A percentile compares a stretch with the other conserved stretches of the same genome.
These are phyloP conservation scores for Talinum fruticosum DNA, from an alignment of 148 eudicot species.

Conservation along the genomic window DNA sequence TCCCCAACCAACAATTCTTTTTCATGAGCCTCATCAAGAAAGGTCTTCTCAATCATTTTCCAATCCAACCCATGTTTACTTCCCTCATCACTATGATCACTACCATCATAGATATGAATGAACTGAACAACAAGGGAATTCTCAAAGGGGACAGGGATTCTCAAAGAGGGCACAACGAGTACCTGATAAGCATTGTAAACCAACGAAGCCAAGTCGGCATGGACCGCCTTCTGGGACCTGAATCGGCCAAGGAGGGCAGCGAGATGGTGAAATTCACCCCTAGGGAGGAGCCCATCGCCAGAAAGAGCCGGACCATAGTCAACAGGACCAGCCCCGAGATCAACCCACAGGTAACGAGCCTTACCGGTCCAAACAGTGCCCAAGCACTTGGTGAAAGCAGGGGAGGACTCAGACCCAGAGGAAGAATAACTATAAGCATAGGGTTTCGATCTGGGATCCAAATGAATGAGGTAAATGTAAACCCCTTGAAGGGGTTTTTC, in stretches of 20 bases:
- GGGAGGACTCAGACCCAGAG: conserved; percentile 48
- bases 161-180: conserved; percentile 74
- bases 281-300: conserved; percentile 81
- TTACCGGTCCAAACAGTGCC: conserved; percentile 67
- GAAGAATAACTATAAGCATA: conserved; percentile 56
- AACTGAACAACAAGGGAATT: conserved; percentile 61
- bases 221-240: conserved; percentile 60
- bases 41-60: conserved; percentile 58
- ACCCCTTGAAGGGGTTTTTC: conserved; percentile 39
- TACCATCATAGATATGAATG: conserved; percentile 55
- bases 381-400: conserved; percentile 55
- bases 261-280: conserved; percentile 80
- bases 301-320: conserved; percentile 93
- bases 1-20: conserved; percentile 67
- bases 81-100: conserved; percentile 16
- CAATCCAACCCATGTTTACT: conserved; percentile 62
- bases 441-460: conserved; percentile 54
- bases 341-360: conserved; percentile 78
- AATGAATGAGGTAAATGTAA: conserved; percentile 55
- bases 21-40: conserved; percentile 55
- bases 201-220: conserved; percentile 79
- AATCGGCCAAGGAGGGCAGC: conserved; percentile 64
- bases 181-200: conserved; percentile 87
- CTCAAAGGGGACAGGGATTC: conserved; percentile 85
- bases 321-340: conserved; percentile 82